These are phyloP conservation scores for Syzygium syzygioides DNA, from an alignment of 441 rosid genomes.

Conservation along the genomic window DNA sequence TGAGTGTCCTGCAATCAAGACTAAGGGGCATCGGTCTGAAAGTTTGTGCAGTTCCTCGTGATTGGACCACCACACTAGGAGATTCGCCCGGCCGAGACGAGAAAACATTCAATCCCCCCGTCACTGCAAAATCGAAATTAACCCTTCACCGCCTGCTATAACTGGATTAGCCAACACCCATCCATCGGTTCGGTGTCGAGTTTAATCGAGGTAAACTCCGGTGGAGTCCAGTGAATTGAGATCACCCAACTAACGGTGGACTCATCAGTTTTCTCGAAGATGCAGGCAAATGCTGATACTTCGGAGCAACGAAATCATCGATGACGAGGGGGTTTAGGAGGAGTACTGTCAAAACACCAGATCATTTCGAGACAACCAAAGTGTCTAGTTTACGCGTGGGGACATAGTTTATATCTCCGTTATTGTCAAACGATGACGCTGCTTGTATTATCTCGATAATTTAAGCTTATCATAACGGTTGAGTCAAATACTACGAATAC, in stretches of 20 bases:
- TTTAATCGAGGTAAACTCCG: accelerated
- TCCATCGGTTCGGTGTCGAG: background rate
- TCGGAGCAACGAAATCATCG: background rate
- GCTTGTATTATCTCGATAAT: background rate
- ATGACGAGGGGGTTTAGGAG: background rate
- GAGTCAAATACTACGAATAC: background rate
- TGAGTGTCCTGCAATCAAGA: background rate
- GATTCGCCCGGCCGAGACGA: background rate
- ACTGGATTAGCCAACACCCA: background rate
- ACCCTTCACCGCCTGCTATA: background rate
- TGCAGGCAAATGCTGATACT: background rate
- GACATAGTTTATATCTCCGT: background rate
- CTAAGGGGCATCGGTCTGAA: background rate
- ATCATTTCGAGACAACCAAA: background rate
- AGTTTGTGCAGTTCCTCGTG: background rate
- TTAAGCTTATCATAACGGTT: background rate
- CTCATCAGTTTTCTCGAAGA: background rate
- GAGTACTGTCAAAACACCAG: background rate
- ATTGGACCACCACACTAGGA: background rate
- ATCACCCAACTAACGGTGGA: background rate
- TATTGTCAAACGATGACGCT: background rate
- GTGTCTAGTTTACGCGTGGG: background rate
- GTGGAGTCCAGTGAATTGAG: background rate
- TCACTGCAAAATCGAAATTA: accelerated
- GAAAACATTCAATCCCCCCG: background rate